A percentile compares a stretch with the other conserved stretches of the same genome.
phyloP scores from a whole-genome alignment of 2,329 filamentous ascomycete genomes.

The Neonectria coccinea region DNA sequence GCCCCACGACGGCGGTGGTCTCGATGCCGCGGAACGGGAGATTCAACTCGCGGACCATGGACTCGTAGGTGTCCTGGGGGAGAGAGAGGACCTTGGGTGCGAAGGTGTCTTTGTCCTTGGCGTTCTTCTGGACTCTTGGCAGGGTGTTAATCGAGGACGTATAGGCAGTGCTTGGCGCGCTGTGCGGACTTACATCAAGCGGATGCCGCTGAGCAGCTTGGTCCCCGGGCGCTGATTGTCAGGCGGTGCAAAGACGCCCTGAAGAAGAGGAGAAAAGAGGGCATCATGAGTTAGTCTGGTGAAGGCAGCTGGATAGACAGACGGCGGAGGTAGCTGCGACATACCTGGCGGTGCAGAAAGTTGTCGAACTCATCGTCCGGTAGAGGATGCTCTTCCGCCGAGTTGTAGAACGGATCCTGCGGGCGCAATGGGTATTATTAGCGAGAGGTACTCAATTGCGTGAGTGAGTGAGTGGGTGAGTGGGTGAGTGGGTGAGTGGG shows the following conservation, averaged over 20 bases:
- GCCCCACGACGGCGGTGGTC: constrained; percentile 68
- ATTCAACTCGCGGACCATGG: constrained; percentile 66
- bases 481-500: background rate
- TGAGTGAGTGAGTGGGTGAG: background rate
- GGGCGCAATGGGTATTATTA: background rate
- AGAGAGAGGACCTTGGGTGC: constrained; percentile 66
- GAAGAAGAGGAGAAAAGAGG: background rate
- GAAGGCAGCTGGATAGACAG: constrained; percentile 2
- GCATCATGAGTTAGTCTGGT: constrained; percentile 13
- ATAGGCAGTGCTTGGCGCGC: no score
- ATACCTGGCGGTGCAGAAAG: constrained; percentile 63
- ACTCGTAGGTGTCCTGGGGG: constrained; percentile 60
- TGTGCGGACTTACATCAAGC: constrained; percentile 61
- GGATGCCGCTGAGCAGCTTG: constrained; percentile 62
- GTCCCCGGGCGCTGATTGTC: constrained; percentile 56
- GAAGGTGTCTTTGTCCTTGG: constrained; percentile 69
- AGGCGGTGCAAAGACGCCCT: constrained; percentile 66
- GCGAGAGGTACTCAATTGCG: background rate
- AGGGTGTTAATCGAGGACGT: background rate
- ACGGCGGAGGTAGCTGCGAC: constrained; percentile 36
- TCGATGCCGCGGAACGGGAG: constrained; percentile 70
- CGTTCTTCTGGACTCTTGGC: constrained; percentile 66
- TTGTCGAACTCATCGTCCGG: constrained; percentile 68
- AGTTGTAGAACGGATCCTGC: constrained; percentile 64
- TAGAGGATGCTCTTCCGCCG: constrained; percentile 63